These are phyloP conservation scores for Phytophthora pisi DNA, from an alignment of 352 stramenopile species.

Conservation along the genomic window DNA sequence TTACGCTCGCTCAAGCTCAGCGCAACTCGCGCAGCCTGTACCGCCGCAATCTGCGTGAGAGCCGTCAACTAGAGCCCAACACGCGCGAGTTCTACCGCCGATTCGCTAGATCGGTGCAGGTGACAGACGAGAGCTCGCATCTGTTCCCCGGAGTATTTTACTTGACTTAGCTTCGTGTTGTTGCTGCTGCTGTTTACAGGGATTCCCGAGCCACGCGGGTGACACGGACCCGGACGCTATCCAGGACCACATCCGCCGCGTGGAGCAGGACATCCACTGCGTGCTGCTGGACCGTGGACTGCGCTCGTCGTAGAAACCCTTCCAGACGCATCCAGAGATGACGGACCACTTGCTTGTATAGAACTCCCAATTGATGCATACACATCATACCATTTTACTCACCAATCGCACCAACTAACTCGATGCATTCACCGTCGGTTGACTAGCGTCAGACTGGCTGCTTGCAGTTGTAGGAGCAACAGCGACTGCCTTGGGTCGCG, in stretches of 20 bases:
- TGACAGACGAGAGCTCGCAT: neutral
- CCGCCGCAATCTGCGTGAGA: neutral
- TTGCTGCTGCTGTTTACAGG: neutral
- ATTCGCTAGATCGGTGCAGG: neutral
- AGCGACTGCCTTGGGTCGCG: slow-evolving; percentile 25
- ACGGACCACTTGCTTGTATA: too few relatives aligned
- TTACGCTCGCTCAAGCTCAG: neutral
- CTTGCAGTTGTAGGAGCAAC: neutral
- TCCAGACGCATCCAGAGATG: too few relatives aligned
- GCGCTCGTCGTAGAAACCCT: neutral
- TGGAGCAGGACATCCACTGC: neutral
- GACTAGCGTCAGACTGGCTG: neutral
- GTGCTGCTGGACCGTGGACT: neutral
- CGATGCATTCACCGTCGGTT: neutral
- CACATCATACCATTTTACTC: neutral
- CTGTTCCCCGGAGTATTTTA: too few relatives aligned
- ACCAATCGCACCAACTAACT: neutral
- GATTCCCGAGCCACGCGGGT: neutral
- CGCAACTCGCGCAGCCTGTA: neutral
- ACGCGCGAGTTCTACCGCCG: neutral
- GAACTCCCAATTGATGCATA: neutral
- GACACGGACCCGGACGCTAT: neutral
- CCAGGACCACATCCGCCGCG: neutral
- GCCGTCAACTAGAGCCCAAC: neutral
- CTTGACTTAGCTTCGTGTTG: too few relatives aligned